Percentiles rank a stretch among this genome's conserved stretches.
phyloP scores from a whole-genome alignment of 2,329 filamentous ascomycete genomes.

The Arthrobotrys musiformis region DNA sequence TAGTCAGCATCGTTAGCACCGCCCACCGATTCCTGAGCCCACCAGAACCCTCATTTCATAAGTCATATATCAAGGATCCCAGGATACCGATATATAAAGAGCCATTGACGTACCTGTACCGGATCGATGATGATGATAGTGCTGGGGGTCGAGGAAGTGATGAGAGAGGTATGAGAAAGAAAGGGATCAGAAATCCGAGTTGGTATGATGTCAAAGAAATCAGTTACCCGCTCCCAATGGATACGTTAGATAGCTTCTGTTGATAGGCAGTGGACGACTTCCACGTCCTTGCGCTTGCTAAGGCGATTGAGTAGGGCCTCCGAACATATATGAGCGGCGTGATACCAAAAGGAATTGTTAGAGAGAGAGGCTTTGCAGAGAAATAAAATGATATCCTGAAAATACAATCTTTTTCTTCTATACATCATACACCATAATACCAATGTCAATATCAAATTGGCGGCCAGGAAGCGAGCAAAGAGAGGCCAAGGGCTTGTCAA shows the following conservation, averaged over 20 bases:
- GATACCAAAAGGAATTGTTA: background rate
- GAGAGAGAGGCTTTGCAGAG: background rate
- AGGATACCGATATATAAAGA: background rate
- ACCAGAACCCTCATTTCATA: no score
- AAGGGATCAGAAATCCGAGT: background rate
- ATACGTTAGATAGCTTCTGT: background rate
- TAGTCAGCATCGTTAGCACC: background rate
- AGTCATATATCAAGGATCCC: no score
- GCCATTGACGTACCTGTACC: background rate
- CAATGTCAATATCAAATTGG: background rate
- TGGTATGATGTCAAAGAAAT: background rate
- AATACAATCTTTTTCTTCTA: background rate
- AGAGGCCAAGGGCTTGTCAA: background rate
- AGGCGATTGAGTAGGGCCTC: background rate
- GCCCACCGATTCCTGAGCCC: no score
- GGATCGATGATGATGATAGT: background rate
- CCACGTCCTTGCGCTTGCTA: background rate
- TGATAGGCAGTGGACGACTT: background rate
- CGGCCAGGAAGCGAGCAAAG: background rate
- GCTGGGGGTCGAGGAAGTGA: background rate
- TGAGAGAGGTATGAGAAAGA: background rate
- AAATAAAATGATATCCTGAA: slow-evolving; percentile 4
- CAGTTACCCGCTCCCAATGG: background rate
- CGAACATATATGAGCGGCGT: background rate
- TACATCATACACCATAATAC: slow-evolving; percentile 1